Percentiles rank a stretch among this genome's conserved stretches.
phyloP scores from a whole-genome alignment of 495 filamentous ascomycete genomes.

The Aspergillus baeticus region DNA sequence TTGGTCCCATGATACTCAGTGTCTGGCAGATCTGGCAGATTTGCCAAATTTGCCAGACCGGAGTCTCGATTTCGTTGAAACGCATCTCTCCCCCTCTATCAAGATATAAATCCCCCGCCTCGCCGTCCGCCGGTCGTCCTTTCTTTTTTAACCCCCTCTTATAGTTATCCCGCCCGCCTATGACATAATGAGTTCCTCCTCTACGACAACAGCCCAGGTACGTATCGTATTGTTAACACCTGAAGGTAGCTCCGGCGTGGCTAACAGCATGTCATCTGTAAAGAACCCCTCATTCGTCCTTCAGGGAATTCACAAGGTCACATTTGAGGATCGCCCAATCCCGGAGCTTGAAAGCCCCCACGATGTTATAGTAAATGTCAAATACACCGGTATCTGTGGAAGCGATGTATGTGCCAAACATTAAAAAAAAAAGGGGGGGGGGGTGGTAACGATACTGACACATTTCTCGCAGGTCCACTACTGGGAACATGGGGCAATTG shows the following conservation, averaged over 20 bases:
- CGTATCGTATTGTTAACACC: background rate
- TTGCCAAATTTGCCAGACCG: background rate
- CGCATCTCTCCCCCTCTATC: background rate
- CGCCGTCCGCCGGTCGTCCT: background rate
- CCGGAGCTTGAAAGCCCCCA: conserved; percentile 63
- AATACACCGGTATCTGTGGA: conserved; percentile 89
- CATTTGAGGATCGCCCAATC: conserved; percentile 72
- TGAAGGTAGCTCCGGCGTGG: background rate
- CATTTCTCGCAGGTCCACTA: conserved; percentile 70
- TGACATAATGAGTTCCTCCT: conserved; percentile 11
- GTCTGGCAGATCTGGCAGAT: background rate
- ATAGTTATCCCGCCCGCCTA: background rate
- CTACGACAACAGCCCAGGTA: conserved; percentile 26
- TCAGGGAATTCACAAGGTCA: conserved; percentile 67
- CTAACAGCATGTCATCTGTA: background rate
- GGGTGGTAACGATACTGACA: background rate
- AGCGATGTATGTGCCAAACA: conserved; percentile 60
- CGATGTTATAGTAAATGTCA: conserved; percentile 79
- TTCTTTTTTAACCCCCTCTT: background rate
- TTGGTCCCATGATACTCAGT: background rate
- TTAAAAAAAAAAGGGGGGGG: background rate
- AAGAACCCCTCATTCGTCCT: conserved; percentile 90
- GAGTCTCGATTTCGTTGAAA: background rate
- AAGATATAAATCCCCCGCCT: conserved; percentile 1
- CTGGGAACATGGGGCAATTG: conserved; percentile 82